Base-by-base conservation (phyloP, 345 rosid genomes). In the Iberis pinnata region DNA sequence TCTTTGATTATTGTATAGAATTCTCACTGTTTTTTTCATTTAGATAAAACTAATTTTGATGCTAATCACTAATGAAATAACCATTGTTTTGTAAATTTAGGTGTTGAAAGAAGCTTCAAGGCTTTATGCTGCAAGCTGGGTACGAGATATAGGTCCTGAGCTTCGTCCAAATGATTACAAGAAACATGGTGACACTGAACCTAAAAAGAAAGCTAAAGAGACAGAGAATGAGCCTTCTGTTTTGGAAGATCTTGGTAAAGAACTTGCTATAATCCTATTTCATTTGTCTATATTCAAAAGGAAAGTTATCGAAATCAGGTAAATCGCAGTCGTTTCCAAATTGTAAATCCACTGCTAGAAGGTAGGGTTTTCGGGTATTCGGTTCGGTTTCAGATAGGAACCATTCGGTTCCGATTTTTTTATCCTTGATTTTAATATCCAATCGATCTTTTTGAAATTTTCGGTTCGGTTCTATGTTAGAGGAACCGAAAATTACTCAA, bases 111-210 rank as follows among this genome's bases (percentile, higher is more conserved):
- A 84, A 76, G 98, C 96, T 9, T 78, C 93, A 8, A 79, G 89
- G 82, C 89, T 92, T 32, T 92, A 92, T 72, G 84, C 70, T 41
- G 93, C 86, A 0, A 92, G 98, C 58, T 85, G 96, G 98, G 84
- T 88, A 8, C 61, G 98, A 18, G 93, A 92, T 52, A 92, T 85
- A 68, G 96, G 93, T 76, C 96, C 93, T 64, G 89, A 92, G 12
- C 95, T 88, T 68, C 78, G 89, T 44, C 98, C 96, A 2, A 72
- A 80, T 61, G 86, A 85, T 64, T 83, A 77, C 61, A 78, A 85
- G 79, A 80, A 83, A 61, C 71, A 63, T 4, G 79, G 69, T 18
- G 86, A 53, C 19, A 66, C 35, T 67, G 83, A 71, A 50, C 83
- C 69, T 56, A 68, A 45, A 63, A 14, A 71, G 14, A 42, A 62